Base-by-base conservation (phyloP, 495 filamentous ascomycete genomes). In the Clavariopsis aquatica region DNA sequence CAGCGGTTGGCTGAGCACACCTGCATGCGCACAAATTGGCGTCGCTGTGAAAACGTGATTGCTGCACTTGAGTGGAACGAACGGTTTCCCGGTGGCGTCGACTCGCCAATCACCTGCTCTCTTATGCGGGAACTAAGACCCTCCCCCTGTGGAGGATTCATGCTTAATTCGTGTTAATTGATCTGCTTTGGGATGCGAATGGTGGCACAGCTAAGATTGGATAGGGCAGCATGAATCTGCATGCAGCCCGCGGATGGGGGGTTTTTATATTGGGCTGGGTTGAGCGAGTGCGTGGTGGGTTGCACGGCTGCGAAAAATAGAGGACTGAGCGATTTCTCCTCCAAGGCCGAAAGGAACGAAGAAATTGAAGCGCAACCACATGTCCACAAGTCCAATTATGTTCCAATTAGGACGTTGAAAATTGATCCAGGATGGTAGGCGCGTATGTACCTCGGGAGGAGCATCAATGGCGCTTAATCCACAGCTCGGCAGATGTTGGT, bases 221-320 rank as follows among this genome's bases (percentile, higher is more conserved):
- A 47, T 54, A 53, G 59, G 59, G 49, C 59, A 62, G 59, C 59
- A 62, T 62, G 59, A 62, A 54, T 38, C n/a, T 9, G 23, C 51
- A 53, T 19, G 28, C 19, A 13, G 47, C 19, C n/a, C n/a, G 38
- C 38, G 8, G 8, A 43, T 43, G 38, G 8, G 38, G n/a, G 6
- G 12, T 34, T 43, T 43, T 43, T 9, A 43, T 43, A 43, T 36
- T 36, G 31, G 31, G 13, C n/a, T 36, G 31, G 6, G 31, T 36
- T 6, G 38, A n/a, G 3, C 38, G 38, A 34, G 12, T 34, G 31
- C n/a, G n/a, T n/a, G 38, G 38, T 43, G 12, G 38, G 38, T 43
- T 17, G 38, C 38, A 43, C 38, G 4, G 38, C 38, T 43, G 12
- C 5, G 38, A 17, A 43, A n/a, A n/a, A 43, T 10, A 17, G 38